Percentiles rank a stretch among this genome's conserved stretches.
Evolutionary conservation across 768 basidiomycete genomes (phyloP).

Genomic region (Pleurotus cornucopiae): DNA sequence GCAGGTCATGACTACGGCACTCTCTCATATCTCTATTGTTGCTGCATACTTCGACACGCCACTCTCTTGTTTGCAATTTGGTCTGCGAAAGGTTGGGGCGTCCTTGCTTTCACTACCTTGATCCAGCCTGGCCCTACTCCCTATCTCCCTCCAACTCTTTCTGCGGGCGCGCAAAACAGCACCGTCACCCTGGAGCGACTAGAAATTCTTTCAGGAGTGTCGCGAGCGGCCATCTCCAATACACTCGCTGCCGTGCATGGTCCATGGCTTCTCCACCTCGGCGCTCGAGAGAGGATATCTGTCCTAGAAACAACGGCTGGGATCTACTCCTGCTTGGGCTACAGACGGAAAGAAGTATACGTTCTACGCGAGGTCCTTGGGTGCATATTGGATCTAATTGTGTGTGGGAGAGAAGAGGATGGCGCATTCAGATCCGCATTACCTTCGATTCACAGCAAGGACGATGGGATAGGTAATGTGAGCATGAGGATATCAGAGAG

Average conservation of each 20-base stretch:
- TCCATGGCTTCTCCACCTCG: slow-evolving; percentile 82
- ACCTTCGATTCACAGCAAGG: slow-evolving; percentile 32
- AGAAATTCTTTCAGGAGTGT: slow-evolving; percentile 63
- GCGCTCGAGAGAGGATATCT: slow-evolving; percentile 68
- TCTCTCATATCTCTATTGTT: slow-evolving; percentile 63
- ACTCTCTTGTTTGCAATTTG: slow-evolving; percentile 74
- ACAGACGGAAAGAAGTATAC: slow-evolving; percentile 84
- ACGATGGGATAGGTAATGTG: slow-evolving; percentile 52
- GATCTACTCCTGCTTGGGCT: slow-evolving; percentile 77
- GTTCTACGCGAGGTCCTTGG: slow-evolving; percentile 83
- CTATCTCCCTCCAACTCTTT: slow-evolving; percentile 55
- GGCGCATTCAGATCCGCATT: slow-evolving; percentile 40
- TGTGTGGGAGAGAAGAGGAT: slow-evolving; percentile 79
- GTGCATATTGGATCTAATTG: slow-evolving; percentile 78
- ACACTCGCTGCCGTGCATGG: slow-evolving; percentile 75
- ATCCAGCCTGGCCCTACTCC: slow-evolving; percentile 59
- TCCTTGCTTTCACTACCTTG: slow-evolving; percentile 71
- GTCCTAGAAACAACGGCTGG: slow-evolving; percentile 69
- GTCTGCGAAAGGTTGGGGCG: slow-evolving; percentile 88
- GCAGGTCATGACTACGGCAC: slow-evolving; percentile 57
- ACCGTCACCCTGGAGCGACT: slow-evolving; percentile 61
- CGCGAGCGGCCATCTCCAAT: slow-evolving; percentile 61
- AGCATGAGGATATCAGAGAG: slow-evolving; percentile 73
- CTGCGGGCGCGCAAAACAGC: slow-evolving; percentile 38
- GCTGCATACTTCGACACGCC: slow-evolving; percentile 68